These are phyloP conservation scores for Avena eriantha DNA, from an alignment of 176 grass and related monocot genomes.

Conservation along the genomic window DNA sequence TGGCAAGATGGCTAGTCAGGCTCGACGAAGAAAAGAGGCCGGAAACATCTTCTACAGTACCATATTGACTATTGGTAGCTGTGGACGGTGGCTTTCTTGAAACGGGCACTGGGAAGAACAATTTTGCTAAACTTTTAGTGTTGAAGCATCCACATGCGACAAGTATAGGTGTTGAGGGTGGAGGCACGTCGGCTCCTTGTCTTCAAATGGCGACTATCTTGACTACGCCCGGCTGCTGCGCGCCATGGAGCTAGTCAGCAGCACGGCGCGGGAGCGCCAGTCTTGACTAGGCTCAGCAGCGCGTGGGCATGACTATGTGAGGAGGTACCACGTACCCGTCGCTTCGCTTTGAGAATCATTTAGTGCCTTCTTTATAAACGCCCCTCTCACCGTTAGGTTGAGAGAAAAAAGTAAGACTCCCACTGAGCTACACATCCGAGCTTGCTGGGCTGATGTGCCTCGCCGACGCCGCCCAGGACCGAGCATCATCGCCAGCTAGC, in stretches of 20 bases:
- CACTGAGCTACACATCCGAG: background rate
- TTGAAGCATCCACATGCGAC: background rate
- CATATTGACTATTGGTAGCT: too few relatives aligned
- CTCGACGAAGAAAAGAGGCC: too few relatives aligned
- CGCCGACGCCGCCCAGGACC: background rate
- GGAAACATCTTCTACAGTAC: too few relatives aligned
- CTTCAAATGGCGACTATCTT: background rate
- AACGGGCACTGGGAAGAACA: background rate
- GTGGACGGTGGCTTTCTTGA: too few relatives aligned
- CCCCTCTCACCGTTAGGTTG: too few relatives aligned
- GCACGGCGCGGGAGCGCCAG: background rate
- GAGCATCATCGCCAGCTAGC: background rate
- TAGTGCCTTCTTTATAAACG: too few relatives aligned
- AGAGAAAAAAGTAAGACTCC: background rate
- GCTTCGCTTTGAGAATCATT: background rate
- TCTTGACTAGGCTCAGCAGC: too few relatives aligned
- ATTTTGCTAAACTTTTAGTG: background rate
- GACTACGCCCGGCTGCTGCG: background rate
- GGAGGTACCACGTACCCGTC: too few relatives aligned
- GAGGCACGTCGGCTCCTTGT: background rate
- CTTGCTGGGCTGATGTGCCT: background rate
- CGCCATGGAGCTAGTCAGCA: background rate
- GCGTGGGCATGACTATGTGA: background rate
- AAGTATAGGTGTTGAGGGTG: background rate
- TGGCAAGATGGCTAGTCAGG: too few relatives aligned